Evolutionary conservation across 371 early-diverging fungal species (phyloP).

Genomic region (Apophysomyces trapeziformis): DNA sequence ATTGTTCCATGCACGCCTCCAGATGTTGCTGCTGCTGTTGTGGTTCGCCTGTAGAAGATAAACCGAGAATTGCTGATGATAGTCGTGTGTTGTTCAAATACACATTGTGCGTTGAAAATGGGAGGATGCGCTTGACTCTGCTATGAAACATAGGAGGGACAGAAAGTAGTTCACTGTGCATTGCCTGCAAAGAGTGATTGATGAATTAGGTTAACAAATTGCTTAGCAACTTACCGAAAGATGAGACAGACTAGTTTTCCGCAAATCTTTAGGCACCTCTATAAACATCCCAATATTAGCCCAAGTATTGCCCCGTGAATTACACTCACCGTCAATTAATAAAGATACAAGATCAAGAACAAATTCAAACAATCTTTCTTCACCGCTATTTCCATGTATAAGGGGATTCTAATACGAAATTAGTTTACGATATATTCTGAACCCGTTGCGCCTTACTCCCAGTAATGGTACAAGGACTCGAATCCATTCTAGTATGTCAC

Average conservation of each 20-base stretch:
- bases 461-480: slow-evolving; percentile 39
- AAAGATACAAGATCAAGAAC: slow-evolving; percentile 62
- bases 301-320: neutral
- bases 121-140: slow-evolving; percentile 62
- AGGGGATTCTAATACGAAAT: slow-evolving; percentile 48
- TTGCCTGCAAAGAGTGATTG: slow-evolving; percentile 22
- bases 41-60: slow-evolving; percentile 27
- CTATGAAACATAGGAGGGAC: slow-evolving; percentile 61
- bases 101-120: slow-evolving; percentile 62
- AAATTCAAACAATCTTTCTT: slow-evolving; percentile 66
- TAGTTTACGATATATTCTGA: neutral
- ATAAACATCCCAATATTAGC: neutral
- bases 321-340: slow-evolving; percentile 56
- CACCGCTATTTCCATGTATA: slow-evolving; percentile 66
- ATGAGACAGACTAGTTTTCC: slow-evolving; percentile 35
- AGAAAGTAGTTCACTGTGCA: slow-evolving; percentile 44
- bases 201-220: neutral
- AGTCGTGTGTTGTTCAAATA: slow-evolving; percentile 53
- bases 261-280: slow-evolving; percentile 46
- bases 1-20: slow-evolving; percentile 47
- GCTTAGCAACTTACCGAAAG: slow-evolving; percentile 31
- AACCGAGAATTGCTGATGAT: slow-evolving; percentile 34
- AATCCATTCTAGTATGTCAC: slow-evolving; percentile 54
- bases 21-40: slow-evolving; percentile 49
- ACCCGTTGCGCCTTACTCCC: slow-evolving; percentile 32